Evolutionary conservation across 768 basidiomycete genomes (phyloP).

Genomic region (Pholiota microspora): DNA sequence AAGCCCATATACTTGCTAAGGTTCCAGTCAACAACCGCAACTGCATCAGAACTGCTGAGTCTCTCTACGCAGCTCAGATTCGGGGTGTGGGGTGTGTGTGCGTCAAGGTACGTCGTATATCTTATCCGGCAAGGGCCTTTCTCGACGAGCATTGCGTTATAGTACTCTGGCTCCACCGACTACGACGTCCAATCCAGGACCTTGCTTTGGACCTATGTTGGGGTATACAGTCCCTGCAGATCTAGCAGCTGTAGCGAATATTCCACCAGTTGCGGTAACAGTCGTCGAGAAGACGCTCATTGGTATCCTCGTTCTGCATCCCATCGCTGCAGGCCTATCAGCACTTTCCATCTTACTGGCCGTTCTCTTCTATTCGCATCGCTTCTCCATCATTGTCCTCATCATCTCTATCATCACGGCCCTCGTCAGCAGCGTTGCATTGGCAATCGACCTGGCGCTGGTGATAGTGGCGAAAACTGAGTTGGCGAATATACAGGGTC

Average conservation of each 20-base stretch:
- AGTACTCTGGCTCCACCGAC: conserved; percentile 31
- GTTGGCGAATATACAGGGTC: conserved; percentile 35
- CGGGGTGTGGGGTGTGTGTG: conserved; percentile 85
- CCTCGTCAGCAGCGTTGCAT: conserved; percentile 50
- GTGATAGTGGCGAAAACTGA: conserved; percentile 49
- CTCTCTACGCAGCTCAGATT: conserved; percentile 63
- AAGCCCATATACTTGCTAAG: conserved; percentile 62
- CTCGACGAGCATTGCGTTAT: too few species aligned
- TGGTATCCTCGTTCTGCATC: conserved; percentile 65
- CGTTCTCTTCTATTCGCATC: conserved; percentile 58
- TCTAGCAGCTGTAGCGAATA: conserved; percentile 38
- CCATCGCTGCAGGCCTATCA: conserved; percentile 59
- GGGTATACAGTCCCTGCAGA: conserved; percentile 63
- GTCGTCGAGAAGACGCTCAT: conserved; percentile 50
- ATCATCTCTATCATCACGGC: conserved; percentile 56
- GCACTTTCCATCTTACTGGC: conserved; percentile 50
- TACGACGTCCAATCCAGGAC: conserved; percentile 35
- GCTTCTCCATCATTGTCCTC: conserved; percentile 55
- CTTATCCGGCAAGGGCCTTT: too few species aligned
- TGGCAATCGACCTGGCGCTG: conserved; percentile 63
- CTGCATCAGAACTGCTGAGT: conserved; percentile 35
- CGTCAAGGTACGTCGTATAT: conserved; percentile 38
- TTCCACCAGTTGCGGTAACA: conserved; percentile 42
- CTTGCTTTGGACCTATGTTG: conserved; percentile 62
- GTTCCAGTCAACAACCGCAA: conserved; percentile 35